Evolutionary conservation across 352 stramenopile species (phyloP), one percentile per base, ranked within the genome.

Genomic region (Phytophthora chlamydospora): DNA sequence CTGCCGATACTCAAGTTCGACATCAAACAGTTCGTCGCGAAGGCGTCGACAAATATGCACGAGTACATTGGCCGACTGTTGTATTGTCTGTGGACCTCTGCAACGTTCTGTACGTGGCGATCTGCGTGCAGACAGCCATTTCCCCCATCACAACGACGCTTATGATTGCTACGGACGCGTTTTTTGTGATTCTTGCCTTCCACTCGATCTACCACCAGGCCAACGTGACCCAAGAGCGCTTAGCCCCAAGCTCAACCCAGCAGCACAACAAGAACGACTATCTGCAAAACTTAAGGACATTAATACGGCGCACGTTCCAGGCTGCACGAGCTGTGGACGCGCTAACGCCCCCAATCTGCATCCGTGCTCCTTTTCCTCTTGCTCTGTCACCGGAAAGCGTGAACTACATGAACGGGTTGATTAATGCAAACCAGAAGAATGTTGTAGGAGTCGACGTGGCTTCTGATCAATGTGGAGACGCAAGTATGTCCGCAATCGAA

Each of bases 1-100:
- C 16, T 52, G 14, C 44, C 44, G 2, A 43, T 58, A 1, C 42
- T 60, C 12, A 72, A 75, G 29, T 55, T 73, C 14, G n/a, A 40
- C 7, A 47, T 71, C 13, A 71, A 73, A 13, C 59, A 75, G 36
- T 11, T 65, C 0, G 49, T 71, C 2, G 61, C 61, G 0, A 57
- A 41, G 6, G 50, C 35, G 6, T 61, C 47, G 0, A 13, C 39
- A 5, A 50, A 68, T 32, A 58, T 73, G 9, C 32, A 71, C 4
- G 70, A 78, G 12, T 58, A 60, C 35, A 21, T 78, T 2, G 57
- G 66, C 2, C 24, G 9, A 65, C 45, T 0, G 44, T 66, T 5
- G 57, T 79, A 7, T 66, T 76, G 16, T 66, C 68, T 0, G 70
- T 75, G 10, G 70, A 78, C 19, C 50, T 75, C 3, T 78, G 66